Evolutionary conservation across 805 yeast species (phyloP), one percentile per base, ranked within the genome.

Genomic region (Starmerella bombicola): DNA sequence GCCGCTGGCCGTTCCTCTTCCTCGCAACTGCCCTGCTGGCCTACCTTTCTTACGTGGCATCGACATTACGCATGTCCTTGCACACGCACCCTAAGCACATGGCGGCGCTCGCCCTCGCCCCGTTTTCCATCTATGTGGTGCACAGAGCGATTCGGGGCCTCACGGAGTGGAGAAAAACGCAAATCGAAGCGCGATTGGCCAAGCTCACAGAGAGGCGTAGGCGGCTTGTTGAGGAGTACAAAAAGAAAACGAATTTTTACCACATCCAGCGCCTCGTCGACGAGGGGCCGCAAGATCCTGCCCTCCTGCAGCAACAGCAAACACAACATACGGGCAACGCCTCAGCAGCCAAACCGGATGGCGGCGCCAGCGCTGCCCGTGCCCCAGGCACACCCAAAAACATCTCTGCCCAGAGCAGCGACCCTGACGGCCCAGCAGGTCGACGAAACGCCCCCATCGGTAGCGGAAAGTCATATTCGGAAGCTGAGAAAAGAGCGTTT

Each of bases 191-290:
- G 24, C 33, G 42, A 20, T 49, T 70, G 34, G 58, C 60, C 40
- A 40, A 45, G 10, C 57, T 76, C 38, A 59, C 62, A 41, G 64
- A 63, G 19, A 57, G 65, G 35, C 83, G 77, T 45, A 62, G 64
- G 41, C 59, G 59, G 20, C 74, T 76, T 55, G 67, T 80, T 36
- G 80, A 77, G 18, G 80, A 76, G 46, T 64, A 80, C 59, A 81
- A 81, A 59, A 65, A 70, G 42, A 68, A 73, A 53, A 80, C 94
- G 13, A 79, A 81, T 49, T 88, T 74, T 58, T 71, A 79, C 52
- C 69, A 77, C 12, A 81, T 95, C 1, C 76, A 75, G 58, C 75
- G 79, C n/a, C 66, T 86, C 34, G 62, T 86, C 33, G 71, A 69
- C 38, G 68, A 85, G 49, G 82, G 79, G 13, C 69, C 65, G 36